These are phyloP conservation scores for Rauvolfia tetraphylla DNA, from an alignment of 257 asterid genomes.

Conservation along the genomic window DNA sequence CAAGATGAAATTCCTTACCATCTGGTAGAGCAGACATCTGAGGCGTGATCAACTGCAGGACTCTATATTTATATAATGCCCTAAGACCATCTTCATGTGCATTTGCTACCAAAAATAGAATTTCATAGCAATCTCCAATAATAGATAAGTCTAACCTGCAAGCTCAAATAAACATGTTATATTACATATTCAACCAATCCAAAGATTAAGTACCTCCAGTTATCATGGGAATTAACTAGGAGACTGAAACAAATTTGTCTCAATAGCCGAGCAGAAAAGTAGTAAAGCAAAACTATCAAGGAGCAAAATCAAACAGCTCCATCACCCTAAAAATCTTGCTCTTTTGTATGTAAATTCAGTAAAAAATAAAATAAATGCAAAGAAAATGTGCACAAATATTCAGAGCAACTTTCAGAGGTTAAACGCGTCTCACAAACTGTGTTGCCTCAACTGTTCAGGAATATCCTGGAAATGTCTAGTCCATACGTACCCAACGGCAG, in stretches of 20 bases:
- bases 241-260: too few species aligned
- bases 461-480: too few species aligned
- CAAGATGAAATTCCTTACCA: constrained; percentile 37
- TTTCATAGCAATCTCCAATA: constrained; percentile 68
- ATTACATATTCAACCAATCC: constrained; percentile 8
- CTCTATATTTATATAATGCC: constrained; percentile 58
- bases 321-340: neutral
- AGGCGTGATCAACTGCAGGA: constrained; percentile 53
- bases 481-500: too few species aligned
- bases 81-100: constrained; percentile 54
- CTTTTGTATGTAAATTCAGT: neutral
- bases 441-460: neutral
- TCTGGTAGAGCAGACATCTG: constrained; percentile 57
- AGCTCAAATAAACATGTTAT: constrained; percentile 18
- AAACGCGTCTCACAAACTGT: neutral
- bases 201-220: neutral
- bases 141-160: constrained; percentile 53
- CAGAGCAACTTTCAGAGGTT: neutral
- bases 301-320: neutral
- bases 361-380: too few species aligned
- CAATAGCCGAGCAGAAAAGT: neutral
- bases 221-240: neutral
- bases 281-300: constrained; percentile 8
- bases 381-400: neutral
- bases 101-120: constrained; percentile 55